phyloP scores from a whole-genome alignment of 2,329 filamentous ascomycete species.

The Aspergillus sp. region DNA sequence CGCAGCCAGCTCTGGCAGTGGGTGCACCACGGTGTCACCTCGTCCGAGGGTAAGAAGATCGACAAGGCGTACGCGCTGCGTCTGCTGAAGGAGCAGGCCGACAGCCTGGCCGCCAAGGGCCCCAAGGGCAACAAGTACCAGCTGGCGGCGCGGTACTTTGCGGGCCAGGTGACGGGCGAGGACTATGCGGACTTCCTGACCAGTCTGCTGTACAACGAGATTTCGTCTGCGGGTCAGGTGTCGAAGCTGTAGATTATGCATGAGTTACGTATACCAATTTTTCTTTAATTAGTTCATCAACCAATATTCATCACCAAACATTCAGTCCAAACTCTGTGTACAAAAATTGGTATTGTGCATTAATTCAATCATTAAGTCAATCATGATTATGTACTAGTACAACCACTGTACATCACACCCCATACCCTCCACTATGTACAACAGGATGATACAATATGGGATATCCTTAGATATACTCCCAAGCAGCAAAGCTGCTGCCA shows the following conservation, averaged over 20 bases:
- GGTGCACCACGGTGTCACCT: slow-evolving; percentile 71
- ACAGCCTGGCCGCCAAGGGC: slow-evolving; percentile 70
- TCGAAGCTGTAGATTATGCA: slow-evolving; percentile 57
- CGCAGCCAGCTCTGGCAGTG: slow-evolving; percentile 97
- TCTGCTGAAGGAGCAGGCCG: slow-evolving; percentile 81
- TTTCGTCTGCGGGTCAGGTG: slow-evolving; percentile 61
- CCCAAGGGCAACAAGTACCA: slow-evolving; percentile 88
- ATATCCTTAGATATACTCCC: slow-evolving; percentile 42
- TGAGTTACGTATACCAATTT: neutral
- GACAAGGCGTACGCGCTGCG: slow-evolving; percentile 89
- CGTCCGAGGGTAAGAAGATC: slow-evolving; percentile 84
- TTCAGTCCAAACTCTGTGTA: no score
- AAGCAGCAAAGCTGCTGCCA: slow-evolving; percentile 29
- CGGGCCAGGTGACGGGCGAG: slow-evolving; percentile 89
- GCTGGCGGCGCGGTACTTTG: slow-evolving; percentile 89
- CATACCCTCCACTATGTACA: neutral
- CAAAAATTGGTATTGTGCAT: no score
- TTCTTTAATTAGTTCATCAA: no score
- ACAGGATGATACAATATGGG: no score
- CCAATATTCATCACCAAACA: no score
- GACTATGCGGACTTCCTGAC: slow-evolving; percentile 96
- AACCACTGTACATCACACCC: neutral
- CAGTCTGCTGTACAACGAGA: slow-evolving; percentile 71
- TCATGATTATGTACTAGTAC: neutral
- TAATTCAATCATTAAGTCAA: neutral